Evolutionary conservation across 169 alveolate genomes (phyloP).

Genomic region (Eimeria acervulina): DNA sequence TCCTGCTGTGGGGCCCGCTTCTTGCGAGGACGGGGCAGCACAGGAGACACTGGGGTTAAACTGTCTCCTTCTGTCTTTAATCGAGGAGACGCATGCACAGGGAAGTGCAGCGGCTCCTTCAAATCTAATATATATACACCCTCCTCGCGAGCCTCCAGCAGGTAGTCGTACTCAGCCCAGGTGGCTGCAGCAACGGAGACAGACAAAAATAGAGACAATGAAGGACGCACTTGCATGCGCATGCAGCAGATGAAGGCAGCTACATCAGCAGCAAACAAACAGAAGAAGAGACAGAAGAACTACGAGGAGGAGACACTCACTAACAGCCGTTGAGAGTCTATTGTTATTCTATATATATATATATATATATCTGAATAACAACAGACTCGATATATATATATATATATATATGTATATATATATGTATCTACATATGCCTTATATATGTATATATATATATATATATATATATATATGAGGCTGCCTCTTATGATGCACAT

Average conservation of each 20-base stretch:
- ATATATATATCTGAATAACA: too few relatives aligned
- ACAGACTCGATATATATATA: too few relatives aligned
- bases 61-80: background rate
- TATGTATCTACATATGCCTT: too few relatives aligned
- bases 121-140: constrained; percentile 7
- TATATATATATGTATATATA: too few relatives aligned
- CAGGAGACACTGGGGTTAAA: background rate
- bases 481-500: too few relatives aligned
- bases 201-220: background rate
- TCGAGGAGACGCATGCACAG: background rate
- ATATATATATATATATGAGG: too few relatives aligned
- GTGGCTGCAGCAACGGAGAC: constrained; percentile 10
- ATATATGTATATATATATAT: too few relatives aligned
- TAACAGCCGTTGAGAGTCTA: too few relatives aligned
- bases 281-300: background rate
- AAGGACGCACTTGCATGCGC: too few relatives aligned
- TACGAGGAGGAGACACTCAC: background rate
- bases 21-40: background rate
- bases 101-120: constrained; percentile 55
- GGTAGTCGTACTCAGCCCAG: constrained; percentile 28
- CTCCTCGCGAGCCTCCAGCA: constrained; percentile 25
- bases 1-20: background rate
- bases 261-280: background rate
- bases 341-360: too few relatives aligned
- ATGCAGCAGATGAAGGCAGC: background rate